phyloP scores from a whole-genome alignment of 2,329 filamentous ascomycete genomes.

The Penicillium brasilianum region DNA sequence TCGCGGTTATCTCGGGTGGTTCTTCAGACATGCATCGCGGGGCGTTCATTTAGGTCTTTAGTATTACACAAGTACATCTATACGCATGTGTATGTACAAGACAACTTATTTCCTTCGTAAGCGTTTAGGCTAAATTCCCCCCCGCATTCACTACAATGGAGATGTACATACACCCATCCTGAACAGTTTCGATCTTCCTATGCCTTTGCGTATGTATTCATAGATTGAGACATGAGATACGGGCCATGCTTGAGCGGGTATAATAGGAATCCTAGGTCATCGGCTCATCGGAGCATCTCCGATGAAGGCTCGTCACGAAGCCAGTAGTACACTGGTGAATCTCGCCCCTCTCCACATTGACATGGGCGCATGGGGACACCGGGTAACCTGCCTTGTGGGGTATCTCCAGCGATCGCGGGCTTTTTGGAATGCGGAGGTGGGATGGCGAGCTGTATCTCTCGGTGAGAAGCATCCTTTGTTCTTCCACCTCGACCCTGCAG shows the following conservation, averaged over 20 bases:
- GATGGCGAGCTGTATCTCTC: neutral
- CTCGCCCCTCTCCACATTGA: slow-evolving; percentile 1
- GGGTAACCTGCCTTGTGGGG: slow-evolving; percentile 5
- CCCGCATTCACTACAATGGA: neutral
- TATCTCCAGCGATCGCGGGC: neutral
- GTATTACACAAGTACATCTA: slow-evolving; percentile 1
- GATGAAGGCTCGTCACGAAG: neutral
- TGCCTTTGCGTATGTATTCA: too few relatives aligned
- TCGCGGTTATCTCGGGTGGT: slow-evolving; percentile 8
- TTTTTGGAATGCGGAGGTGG: slow-evolving; percentile 5
- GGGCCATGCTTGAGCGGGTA: neutral
- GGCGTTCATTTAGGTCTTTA: slow-evolving; percentile 23
- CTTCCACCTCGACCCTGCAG: neutral
- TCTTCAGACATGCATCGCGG: slow-evolving; percentile 25
- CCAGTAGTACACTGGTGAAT: neutral
- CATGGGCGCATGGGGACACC: neutral
- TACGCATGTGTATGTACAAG: neutral
- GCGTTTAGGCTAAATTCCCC: neutral
- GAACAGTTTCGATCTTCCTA: neutral
- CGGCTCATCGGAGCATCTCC: neutral
- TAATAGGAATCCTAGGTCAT: neutral
- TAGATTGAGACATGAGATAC: neutral
- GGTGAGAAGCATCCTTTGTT: neutral
- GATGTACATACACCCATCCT: neutral
- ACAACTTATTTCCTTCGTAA: neutral